Evolutionary conservation across 768 basidiomycete genomes (phyloP).

Genomic region (Psilocybe cyanescens): DNA sequence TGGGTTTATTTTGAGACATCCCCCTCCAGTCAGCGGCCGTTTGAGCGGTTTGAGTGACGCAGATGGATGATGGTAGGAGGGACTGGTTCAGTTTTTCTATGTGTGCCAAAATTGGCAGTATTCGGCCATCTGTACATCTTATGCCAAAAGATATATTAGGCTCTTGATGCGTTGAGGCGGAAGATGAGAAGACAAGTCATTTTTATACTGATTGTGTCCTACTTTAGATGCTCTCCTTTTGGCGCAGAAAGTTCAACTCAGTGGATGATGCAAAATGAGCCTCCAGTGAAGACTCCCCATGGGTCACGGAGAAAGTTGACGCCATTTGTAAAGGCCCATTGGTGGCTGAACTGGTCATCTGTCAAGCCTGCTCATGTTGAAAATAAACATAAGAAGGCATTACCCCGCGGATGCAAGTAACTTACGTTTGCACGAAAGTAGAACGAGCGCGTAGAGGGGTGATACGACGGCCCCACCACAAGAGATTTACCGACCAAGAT

Average conservation of each 20-base stretch:
- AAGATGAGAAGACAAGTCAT: constrained; percentile 12
- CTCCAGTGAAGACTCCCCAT: background rate
- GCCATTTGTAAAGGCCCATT: background rate
- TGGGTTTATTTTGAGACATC: constrained; percentile 11
- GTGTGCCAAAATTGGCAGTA: constrained; percentile 3
- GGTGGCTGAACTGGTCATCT: background rate
- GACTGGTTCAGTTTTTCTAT: constrained; percentile 11
- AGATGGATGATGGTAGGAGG: background rate
- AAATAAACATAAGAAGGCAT: constrained; percentile 1
- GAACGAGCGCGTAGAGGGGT: background rate
- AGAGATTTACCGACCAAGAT: constrained; percentile 8
- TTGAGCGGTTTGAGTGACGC: background rate
- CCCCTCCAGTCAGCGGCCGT: background rate
- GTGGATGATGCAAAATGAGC: constrained; percentile 1
- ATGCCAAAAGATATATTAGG: constrained; percentile 1
- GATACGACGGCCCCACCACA: constrained; percentile 5
- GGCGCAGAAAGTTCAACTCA: background rate
- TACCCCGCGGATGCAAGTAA: background rate
- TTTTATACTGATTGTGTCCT: constrained; percentile 16
- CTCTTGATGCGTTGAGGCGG: constrained; percentile 8
- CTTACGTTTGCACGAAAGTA: background rate
- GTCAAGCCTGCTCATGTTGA: constrained; percentile 4
- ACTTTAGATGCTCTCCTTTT: constrained; percentile 14
- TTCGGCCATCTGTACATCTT: constrained; percentile 13
- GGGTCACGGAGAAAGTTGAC: background rate